Percentiles rank a stretch among this genome's conserved stretches.
These are phyloP conservation scores for Miamiensis avidus DNA, from an alignment of 169 alveolate species.

Conservation along the genomic window DNA sequence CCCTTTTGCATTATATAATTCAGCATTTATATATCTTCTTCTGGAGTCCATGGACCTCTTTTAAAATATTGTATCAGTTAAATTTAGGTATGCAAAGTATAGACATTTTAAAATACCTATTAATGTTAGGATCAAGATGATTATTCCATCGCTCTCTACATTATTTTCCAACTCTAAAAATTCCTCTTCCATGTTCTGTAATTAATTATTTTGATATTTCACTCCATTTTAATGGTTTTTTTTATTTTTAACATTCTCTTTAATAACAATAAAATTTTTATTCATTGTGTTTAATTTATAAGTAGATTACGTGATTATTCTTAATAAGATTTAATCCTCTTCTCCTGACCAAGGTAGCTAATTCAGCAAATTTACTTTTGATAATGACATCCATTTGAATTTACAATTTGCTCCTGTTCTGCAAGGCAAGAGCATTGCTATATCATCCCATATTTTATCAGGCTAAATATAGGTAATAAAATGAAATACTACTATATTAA, in stretches of 20 bases:
- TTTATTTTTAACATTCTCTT: conserved; percentile 6
- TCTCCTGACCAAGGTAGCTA: conserved; percentile 17
- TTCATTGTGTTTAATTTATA: conserved; percentile 22
- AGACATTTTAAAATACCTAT: conserved; percentile 28
- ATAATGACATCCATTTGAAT: conserved; percentile 30
- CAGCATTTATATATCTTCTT: conserved; percentile 66
- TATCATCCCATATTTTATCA: conserved; percentile 25
- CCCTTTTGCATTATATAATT: conserved; percentile 60
- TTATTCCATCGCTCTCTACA: conserved; percentile 84
- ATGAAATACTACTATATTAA: background rate
- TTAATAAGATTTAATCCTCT: conserved; percentile 68
- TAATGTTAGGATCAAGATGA: conserved; percentile 66
- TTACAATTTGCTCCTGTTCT: conserved; percentile 23
- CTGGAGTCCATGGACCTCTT: conserved; percentile 62
- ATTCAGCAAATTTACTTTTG: conserved; percentile 4
- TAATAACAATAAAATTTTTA: background rate
- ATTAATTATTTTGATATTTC: conserved; percentile 71
- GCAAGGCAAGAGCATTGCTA: conserved; percentile 22
- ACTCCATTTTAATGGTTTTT: conserved; percentile 59
- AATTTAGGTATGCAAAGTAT: background rate
- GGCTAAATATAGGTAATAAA: background rate
- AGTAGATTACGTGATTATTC: conserved; percentile 56
- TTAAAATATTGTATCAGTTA: background rate
- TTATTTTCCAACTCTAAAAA: conserved; percentile 66
- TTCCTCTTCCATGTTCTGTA: conserved; percentile 19